Base-by-base conservation (phyloP, 2,329 filamentous ascomycete genomes). In the Talaromyces sp. region DNA sequence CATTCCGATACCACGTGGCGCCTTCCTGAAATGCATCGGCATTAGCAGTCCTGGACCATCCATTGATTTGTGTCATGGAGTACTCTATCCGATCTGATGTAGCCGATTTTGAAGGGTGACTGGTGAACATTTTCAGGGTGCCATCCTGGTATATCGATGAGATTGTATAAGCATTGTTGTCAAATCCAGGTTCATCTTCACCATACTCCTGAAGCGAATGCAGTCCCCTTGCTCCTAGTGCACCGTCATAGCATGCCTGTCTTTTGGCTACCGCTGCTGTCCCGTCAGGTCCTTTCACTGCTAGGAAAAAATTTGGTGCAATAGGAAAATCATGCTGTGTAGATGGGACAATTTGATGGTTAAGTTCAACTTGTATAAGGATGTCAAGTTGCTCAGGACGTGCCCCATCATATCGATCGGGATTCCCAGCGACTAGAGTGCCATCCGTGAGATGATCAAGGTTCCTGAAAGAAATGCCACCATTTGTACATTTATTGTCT, bases 181-280 rank as follows among this genome's bases (percentile, higher is more conserved):
- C 76, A 66, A 77, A 81, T n/a, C 66, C 31, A 2, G 70, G 70
- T 57, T 75, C 71, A 24, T 70, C 69, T 63, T 69, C 82, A 0
- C 69, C 75, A 59, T 77, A 76, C 22, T 35, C 39, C 13, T 48
- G 16, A 58, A 58, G 61, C n/a, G 52, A 58, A 1, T 39, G 61
- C 6, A 63, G 22, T 48, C 52, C 52, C 8, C 41, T 63, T 48
- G 52, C 61, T 58, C 52, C 52, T 58, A 63, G 50, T 35, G 39
- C 52, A 58, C 61, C 41, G 37, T 63, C 52, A 19, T 63, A 63
- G 45, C 27, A 22, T 37, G 61, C 61, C 14, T 63, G 39, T 27
- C 61, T 57, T 58, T 35, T 58, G 39, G 52, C 61, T 63, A 63
- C 61, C 16, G 52, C 48, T 45, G 24, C 24, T 47, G 39, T 48